Conservation (phyloP, 2,329 filamentous ascomycete species). For the Monosporascus cannonballus region DNA sequence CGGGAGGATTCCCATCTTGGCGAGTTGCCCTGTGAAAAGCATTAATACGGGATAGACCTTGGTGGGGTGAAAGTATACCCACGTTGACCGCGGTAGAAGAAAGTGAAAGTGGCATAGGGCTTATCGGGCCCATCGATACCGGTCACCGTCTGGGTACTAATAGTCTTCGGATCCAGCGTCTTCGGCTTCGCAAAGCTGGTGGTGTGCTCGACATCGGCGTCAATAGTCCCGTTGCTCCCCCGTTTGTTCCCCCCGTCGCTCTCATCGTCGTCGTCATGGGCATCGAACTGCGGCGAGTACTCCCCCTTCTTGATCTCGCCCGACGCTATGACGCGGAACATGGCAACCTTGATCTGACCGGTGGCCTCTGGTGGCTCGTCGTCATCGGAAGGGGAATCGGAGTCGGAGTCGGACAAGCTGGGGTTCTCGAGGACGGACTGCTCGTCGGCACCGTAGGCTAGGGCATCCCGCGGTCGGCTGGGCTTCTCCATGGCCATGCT, state of each 20-base stretch:
- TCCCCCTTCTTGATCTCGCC: constrained; percentile 97
- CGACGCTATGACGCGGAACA: constrained; percentile 91
- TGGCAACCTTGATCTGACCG: constrained; percentile 95
- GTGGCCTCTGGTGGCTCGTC: constrained; percentile 90
- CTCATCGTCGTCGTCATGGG: constrained; percentile 88
- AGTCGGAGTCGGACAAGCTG: constrained; percentile 69
- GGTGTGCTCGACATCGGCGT: constrained; percentile 88
- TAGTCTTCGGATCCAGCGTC: constrained; percentile 90
- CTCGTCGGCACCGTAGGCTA: constrained; percentile 76
- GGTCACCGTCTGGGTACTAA: constrained; percentile 98
- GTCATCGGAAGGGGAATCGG: constrained; percentile 62
- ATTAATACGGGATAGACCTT: constrained; percentile 13
- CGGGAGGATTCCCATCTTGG: constrained; percentile 88
- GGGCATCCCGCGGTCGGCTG: constrained; percentile 48
- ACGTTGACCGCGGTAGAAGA: constrained; percentile 95
- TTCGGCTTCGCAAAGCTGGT: constrained; percentile 98
- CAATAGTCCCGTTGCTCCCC: constrained; percentile 54
- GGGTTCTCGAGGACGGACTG: constrained; percentile 66
- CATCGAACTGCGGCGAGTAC: constrained; percentile 96
- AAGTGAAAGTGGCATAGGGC: constrained; percentile 95
- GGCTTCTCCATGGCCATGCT: constrained; percentile 33
- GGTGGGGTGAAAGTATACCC: constrained; percentile 34
- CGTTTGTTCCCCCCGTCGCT: constrained; percentile 42
- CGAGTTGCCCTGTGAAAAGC: constrained; percentile 66
- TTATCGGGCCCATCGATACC: constrained; percentile 94